Conservation (phyloP, 176 grass and related monocot genomes). For the Avena insularis region DNA sequence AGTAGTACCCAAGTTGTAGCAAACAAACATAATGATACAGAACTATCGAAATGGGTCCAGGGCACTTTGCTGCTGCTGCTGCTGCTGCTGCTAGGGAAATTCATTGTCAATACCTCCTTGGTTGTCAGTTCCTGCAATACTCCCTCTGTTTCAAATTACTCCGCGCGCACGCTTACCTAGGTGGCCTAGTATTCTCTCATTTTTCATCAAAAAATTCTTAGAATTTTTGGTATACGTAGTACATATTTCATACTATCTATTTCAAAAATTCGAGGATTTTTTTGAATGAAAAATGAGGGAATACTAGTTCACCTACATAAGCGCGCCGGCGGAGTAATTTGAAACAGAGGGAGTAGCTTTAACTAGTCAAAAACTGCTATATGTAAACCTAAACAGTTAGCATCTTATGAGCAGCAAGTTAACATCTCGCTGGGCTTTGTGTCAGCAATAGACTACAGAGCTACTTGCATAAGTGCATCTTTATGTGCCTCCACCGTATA, state of each 20-base stretch:
- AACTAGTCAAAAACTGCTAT: conserved; percentile 41
- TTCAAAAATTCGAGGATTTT: no score
- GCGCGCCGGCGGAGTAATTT: no score
- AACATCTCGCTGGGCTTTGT: conserved; percentile 13
- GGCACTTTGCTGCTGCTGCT: neutral
- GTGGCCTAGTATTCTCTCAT: no score
- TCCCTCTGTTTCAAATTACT: no score
- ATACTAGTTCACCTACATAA: no score
- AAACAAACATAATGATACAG: neutral
- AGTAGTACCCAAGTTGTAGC: neutral
- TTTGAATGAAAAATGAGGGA: no score
- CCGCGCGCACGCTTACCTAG: no score
- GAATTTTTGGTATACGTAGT: no score
- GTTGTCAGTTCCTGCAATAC: conserved; percentile 85
- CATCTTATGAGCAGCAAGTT: conserved; percentile 26
- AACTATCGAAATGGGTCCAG: neutral
- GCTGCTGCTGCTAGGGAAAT: conserved; percentile 46
- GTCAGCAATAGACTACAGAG: conserved; percentile 15
- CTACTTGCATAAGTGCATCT: conserved; percentile 1
- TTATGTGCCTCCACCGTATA: neutral
- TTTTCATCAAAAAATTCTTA: no score
- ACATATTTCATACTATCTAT: no score
- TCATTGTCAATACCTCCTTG: conserved; percentile 86
- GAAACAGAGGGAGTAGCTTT: no score
- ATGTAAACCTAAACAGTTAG: conserved; percentile 12